Percentiles rank a stretch among this genome's conserved stretches.
phyloP scores from a whole-genome alignment of 1,284 basidiomycete species.

The Inonotus hispidus region DNA sequence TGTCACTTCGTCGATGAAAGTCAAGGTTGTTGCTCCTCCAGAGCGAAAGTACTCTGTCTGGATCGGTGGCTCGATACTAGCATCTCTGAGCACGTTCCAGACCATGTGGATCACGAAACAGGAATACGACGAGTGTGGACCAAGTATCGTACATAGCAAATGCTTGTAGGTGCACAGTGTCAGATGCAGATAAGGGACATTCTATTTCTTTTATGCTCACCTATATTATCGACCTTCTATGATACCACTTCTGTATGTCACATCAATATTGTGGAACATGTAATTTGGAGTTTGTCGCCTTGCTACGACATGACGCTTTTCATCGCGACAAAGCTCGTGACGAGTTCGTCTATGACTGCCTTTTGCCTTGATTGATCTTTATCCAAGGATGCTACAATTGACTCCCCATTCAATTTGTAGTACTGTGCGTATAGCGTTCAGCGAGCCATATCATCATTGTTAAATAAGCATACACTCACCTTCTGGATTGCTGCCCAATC shows the following conservation, averaged over 20 bases:
- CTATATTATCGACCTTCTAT: not conserved
- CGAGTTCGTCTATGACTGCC: conserved; percentile 54
- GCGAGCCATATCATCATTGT: not conserved
- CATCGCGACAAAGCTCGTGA: conserved; percentile 73
- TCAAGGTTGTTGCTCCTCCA: conserved; percentile 91
- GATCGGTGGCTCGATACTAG: conserved; percentile 98
- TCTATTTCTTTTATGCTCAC: not conserved
- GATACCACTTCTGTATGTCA: not conserved
- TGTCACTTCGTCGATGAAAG: conserved; percentile 86
- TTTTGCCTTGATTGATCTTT: conserved; percentile 37
- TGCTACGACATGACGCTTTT: conserved; percentile 58
- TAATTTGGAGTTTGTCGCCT: not conserved
- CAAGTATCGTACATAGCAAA: conserved; percentile 79
- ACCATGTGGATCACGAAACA: conserved; percentile 91
- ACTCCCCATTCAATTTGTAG: conserved; percentile 66
- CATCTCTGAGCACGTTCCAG: conserved; percentile 96
- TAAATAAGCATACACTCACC: conserved; percentile 36
- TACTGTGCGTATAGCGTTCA: conserved; percentile 40
- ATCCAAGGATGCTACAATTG: conserved; percentile 36
- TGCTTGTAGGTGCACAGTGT: conserved; percentile 28
- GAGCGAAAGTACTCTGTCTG: conserved; percentile 96
- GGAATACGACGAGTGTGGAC: conserved; percentile 87
- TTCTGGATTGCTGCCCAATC: conserved; percentile 73
- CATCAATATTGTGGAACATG: not conserved
- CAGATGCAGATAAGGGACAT: not conserved